Conservation (phyloP, 768 basidiomycete species). For the Pleurotus eryngii region DNA sequence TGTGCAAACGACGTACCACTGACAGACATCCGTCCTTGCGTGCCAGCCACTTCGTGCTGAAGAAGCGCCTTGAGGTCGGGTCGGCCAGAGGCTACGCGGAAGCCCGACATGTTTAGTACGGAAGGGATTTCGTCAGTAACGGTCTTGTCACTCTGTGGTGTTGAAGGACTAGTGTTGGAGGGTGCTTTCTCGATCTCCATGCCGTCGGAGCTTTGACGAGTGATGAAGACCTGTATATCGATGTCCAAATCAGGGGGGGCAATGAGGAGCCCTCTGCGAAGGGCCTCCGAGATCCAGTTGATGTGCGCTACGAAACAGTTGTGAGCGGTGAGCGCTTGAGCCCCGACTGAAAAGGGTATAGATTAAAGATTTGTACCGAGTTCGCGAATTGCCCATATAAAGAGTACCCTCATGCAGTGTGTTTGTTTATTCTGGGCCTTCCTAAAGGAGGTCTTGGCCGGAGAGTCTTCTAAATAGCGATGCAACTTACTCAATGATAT, state of each 20-base stretch:
- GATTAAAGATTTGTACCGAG: background rate
- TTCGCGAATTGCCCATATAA: slow-evolving; percentile 45
- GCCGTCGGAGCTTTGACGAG: slow-evolving; percentile 21
- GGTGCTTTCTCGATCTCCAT: slow-evolving; percentile 16
- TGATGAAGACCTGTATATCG: slow-evolving; percentile 40
- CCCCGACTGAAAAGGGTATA: background rate
- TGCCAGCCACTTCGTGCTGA: slow-evolving; percentile 28
- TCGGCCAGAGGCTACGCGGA: slow-evolving; percentile 27
- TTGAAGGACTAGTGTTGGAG: slow-evolving; percentile 10
- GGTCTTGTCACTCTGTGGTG: slow-evolving; percentile 14
- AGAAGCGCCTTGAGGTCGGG: slow-evolving; percentile 39
- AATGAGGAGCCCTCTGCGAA: slow-evolving; percentile 27
- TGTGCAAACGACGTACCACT: slow-evolving; percentile 31
- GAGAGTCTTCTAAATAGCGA: background rate
- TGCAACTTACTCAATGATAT: slow-evolving; percentile 35
- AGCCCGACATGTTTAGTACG: slow-evolving; percentile 19
- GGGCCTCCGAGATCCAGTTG: slow-evolving; percentile 41
- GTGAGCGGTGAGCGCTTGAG: background rate
- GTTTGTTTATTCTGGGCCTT: slow-evolving; percentile 21
- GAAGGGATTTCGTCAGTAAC: slow-evolving; percentile 13
- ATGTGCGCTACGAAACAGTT: slow-evolving; percentile 28
- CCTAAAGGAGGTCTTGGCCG: slow-evolving; percentile 13
- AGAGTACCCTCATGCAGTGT: slow-evolving; percentile 30
- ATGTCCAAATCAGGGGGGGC: slow-evolving; percentile 28
- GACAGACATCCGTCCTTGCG: slow-evolving; percentile 32